Evolutionary conservation across 1,284 basidiomycete species (phyloP), one percentile per base, ranked within the genome.

Genomic region (Microstroma glucosiphilum): DNA sequence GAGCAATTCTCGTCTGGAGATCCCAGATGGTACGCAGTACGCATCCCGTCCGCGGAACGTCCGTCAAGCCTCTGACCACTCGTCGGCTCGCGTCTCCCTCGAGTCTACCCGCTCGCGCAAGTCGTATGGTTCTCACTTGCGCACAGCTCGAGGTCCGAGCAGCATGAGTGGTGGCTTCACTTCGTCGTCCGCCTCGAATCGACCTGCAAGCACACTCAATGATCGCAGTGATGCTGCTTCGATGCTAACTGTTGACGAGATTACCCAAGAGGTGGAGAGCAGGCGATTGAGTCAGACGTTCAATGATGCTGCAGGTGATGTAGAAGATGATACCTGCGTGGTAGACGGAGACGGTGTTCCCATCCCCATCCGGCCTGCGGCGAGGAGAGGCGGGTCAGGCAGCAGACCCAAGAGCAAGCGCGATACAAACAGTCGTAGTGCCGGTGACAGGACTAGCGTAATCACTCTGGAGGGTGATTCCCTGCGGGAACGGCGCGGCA

Each of bases 181-280:
- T 7, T 23, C 17, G 15, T 15, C 17, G 6, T 19, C 21, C 13
- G 13, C 43, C 21, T 21, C 43, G 21, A 4, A 4, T 6, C 43
- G 43, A 21, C 43, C 43, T 62, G 59, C 43, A 63, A 64, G 6
- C 66, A 69, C 57, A 13, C 19, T 43, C 7, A 40, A 62, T 21
- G 91, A 94, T 75, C 83, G 85, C 55, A 89, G 89, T 1, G 93
- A 97, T 74, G 89, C 89, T 0, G 91, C 90, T 4, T 93, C 90
- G 75, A 81, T 98, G 70, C 84, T 98, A 76, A 98, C 94, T 0
- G 90, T 98, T 15, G 94, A 98, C 75, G 92, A 98, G 80, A 96
- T 98, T 71, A 97, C 94, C 0, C 92, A 91, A 6, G 90, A 94
- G 73, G 90, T 98, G 1, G 94, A 97, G 82, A 91, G 88, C 73